Conservation (phyloP, 2,329 filamentous ascomycete species). For the Aspergillus nomiae region DNA sequence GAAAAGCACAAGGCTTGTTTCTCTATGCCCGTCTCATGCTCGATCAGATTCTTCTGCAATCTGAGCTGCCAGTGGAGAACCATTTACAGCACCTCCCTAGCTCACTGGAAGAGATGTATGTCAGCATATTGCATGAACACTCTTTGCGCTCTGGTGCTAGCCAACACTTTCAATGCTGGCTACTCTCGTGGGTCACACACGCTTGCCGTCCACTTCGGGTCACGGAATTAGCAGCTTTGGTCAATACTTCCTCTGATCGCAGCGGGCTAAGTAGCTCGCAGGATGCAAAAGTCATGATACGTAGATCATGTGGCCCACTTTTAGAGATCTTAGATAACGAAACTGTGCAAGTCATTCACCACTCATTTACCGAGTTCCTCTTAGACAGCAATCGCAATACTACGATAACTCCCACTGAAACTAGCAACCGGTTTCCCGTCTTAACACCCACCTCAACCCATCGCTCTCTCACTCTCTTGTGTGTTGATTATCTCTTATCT, state of each 20-base stretch:
- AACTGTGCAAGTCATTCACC: slow-evolving; percentile 49
- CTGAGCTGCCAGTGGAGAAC: slow-evolving; percentile 22
- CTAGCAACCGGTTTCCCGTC: background rate
- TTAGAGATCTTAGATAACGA: slow-evolving; percentile 51
- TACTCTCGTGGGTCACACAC: slow-evolving; percentile 48
- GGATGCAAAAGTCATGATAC: slow-evolving; percentile 38
- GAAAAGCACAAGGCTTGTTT: background rate
- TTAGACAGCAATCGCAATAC: slow-evolving; percentile 16
- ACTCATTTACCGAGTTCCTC: slow-evolving; percentile 53
- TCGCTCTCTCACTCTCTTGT: background rate
- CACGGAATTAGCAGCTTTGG: slow-evolving; percentile 42
- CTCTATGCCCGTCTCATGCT: background rate
- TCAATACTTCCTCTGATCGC: slow-evolving; percentile 10
- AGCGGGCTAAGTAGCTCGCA: background rate
- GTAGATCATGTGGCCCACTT: slow-evolving; percentile 43
- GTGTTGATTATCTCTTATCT: slow-evolving; percentile 3
- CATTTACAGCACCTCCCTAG: slow-evolving; percentile 36
- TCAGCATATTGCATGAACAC: slow-evolving; percentile 40
- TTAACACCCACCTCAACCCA: background rate
- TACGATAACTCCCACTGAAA: background rate
- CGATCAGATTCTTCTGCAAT: slow-evolving; percentile 22
- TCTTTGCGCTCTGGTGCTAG: slow-evolving; percentile 33
- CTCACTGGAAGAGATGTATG: slow-evolving; percentile 46
- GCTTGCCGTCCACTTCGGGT: slow-evolving; percentile 45
- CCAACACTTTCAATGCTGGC: slow-evolving; percentile 35